Conservation (phyloP, 164 flowering plant genomes). For the Chimonanthus salicifolius region DNA sequence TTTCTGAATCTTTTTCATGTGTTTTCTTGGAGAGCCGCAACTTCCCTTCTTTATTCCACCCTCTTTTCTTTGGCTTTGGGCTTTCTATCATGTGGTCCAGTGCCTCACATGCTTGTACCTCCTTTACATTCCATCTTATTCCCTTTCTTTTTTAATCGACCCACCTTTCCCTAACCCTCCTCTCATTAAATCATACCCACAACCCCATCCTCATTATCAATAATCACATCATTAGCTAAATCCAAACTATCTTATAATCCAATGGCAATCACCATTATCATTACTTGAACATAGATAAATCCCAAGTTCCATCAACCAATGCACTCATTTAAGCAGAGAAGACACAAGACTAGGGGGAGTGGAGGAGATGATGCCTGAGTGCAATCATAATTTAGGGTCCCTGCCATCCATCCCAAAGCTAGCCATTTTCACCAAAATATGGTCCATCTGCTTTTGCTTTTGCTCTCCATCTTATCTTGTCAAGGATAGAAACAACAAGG, state of each 20-base stretch:
- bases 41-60: conserved; percentile 22
- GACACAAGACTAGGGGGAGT: background rate
- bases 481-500: background rate
- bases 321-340: conserved; percentile 1
- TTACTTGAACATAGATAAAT: background rate
- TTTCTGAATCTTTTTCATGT: background rate
- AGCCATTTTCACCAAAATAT: background rate
- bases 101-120: conserved; percentile 41
- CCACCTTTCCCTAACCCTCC: conserved; percentile 22
- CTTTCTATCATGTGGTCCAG: conserved; percentile 28
- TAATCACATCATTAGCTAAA: conserved; percentile 1
- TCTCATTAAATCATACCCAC: conserved; percentile 14
- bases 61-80: conserved; percentile 8
- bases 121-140: conserved; percentile 29
- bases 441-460: conserved; percentile 1
- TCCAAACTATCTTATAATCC: background rate
- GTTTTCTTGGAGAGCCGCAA: background rate
- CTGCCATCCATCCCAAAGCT: background rate
- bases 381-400: conserved; percentile 2
- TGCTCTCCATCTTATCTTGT: conserved; percentile 1
- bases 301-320: background rate
- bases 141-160: conserved; percentile 21
- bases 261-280: conserved; percentile 2
- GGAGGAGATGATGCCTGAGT: background rate
- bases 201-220: conserved; percentile 5